phyloP scores from a whole-genome alignment of 2,329 filamentous ascomycete genomes.

The Grosmannia serpens region DNA sequence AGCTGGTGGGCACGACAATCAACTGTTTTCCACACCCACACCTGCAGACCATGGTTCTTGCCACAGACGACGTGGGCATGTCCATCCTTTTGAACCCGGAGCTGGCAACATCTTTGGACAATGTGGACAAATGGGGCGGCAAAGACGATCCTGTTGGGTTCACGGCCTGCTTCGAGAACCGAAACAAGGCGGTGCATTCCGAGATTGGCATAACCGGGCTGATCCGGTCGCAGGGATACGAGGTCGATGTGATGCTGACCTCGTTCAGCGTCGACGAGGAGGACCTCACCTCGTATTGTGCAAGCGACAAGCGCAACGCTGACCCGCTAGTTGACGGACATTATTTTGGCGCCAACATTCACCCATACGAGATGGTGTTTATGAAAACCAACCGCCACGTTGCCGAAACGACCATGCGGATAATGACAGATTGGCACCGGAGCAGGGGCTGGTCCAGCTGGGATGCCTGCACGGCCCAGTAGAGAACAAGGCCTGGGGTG shows the following conservation, averaged over 20 bases:
- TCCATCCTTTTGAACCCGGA: slow-evolving; percentile 21
- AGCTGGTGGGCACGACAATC: slow-evolving; percentile 24
- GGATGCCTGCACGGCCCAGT: slow-evolving; percentile 11
- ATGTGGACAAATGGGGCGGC: slow-evolving; percentile 15
- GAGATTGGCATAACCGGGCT: slow-evolving; percentile 20
- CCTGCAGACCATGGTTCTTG: slow-evolving; percentile 26
- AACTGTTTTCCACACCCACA: slow-evolving; percentile 23
- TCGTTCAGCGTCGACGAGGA: slow-evolving; percentile 15
- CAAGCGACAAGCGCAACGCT: slow-evolving; percentile 13
- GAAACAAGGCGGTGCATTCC: slow-evolving; percentile 17
- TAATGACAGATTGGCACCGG: slow-evolving; percentile 21
- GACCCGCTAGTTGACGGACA: slow-evolving; percentile 14
- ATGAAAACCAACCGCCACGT: slow-evolving; percentile 22
- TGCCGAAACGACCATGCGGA: slow-evolving; percentile 16
- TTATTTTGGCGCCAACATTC: slow-evolving; percentile 22
- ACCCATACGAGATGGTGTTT: slow-evolving; percentile 27
- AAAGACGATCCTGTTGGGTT: slow-evolving; percentile 17
- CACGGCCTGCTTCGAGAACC: slow-evolving; percentile 18
- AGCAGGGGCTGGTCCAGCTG: slow-evolving; percentile 15
- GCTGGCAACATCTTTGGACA: slow-evolving; percentile 7
- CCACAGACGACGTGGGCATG: slow-evolving; percentile 26
- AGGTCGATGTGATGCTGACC: slow-evolving; percentile 22
- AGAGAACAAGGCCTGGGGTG: too few species aligned
- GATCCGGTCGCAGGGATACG: slow-evolving; percentile 20
- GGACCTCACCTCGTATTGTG: slow-evolving; percentile 10